Evolutionary conservation across 768 basidiomycete species (phyloP).

Genomic region (Lentinula guzmanii): DNA sequence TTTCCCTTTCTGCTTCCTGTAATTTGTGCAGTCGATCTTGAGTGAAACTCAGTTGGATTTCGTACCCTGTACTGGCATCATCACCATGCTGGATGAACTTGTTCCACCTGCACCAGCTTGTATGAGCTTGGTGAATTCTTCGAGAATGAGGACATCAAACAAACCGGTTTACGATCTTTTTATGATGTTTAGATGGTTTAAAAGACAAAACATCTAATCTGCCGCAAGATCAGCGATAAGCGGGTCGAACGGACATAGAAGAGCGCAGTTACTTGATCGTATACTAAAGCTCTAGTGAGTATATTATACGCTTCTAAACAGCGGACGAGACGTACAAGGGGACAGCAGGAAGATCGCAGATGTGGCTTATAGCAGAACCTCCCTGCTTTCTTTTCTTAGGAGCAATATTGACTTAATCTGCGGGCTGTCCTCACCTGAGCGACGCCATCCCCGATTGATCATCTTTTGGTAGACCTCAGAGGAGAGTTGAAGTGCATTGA

Average conservation of each 20-base stretch:
- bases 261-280: conserved; percentile 68
- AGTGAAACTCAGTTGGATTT: too few species aligned
- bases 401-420: background rate
- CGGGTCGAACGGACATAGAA: background rate
- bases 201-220: conserved; percentile 67
- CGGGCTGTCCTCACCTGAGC: conserved; percentile 44
- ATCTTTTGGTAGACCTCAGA: conserved; percentile 68
- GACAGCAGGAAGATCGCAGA: conserved; percentile 78
- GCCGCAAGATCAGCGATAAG: background rate
- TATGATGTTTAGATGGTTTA: conserved; percentile 65
- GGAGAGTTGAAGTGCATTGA: conserved; percentile 45
- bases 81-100: conserved; percentile 51
- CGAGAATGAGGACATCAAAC: conserved; percentile 5
- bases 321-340: conserved; percentile 19
- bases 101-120: conserved; percentile 54
- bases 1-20: conserved; percentile 14
- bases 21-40: conserved; percentile 18
- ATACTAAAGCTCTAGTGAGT: conserved; percentile 50
- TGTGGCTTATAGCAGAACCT: conserved; percentile 87
- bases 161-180: conserved; percentile 70
- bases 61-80: conserved; percentile 13
- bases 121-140: background rate
- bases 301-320: background rate
- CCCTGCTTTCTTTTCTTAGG: conserved; percentile 20
- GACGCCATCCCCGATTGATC: conserved; percentile 83